Base-by-base conservation (phyloP, 1,284 basidiomycete genomes). In the Cutaneotrichosporon cutaneum region DNA sequence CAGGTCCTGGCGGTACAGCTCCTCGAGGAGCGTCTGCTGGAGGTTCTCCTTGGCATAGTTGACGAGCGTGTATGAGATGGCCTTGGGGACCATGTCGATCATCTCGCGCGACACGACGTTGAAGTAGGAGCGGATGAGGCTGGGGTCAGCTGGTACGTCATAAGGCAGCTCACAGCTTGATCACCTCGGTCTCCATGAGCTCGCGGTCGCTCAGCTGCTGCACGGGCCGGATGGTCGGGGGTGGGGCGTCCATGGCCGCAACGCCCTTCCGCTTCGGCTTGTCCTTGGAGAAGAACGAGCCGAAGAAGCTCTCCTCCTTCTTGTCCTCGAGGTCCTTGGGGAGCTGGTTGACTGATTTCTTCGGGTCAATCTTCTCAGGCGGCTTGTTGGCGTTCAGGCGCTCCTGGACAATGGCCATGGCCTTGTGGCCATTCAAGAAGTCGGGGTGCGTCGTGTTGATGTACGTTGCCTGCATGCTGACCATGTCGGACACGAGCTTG, bases 41-140 rank as follows among this genome's bases (percentile, higher is more conserved):
- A 65, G 60, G 50, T 52, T 30, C 82, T 98, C 94, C 82, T 97
- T 97, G 66, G 93, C 88, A 78, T 88, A 87, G 74, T 88, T 90
- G 56, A 99, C 94, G 32, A 99, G 86, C 26, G 92, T 98, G 72
- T 94, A 83, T 59, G 93, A 90, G 77, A 99, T 96, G 39, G 95
- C 94, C 80, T 94, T 93, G 21, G 96, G 96, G 10, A 99, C 91
- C 94, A 98, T 98, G 81, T 99, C 96, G 76, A 98, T 98, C 88
- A 99, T 94, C 80, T 97, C 94, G 59, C 94, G 90, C 84, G 99
- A 98, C 66, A 97, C 92, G 68, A 97, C 92, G 80, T 94, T 93
- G 84, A 90, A 96, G 82, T 97, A 96, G 5, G 91, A 94, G 75
- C 89, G 85, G 68, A 95, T 94, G 72, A 95, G 86, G 50, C 94